phyloP scores from a whole-genome alignment of 306 rosid genomes.

The Prunus mira region DNA sequence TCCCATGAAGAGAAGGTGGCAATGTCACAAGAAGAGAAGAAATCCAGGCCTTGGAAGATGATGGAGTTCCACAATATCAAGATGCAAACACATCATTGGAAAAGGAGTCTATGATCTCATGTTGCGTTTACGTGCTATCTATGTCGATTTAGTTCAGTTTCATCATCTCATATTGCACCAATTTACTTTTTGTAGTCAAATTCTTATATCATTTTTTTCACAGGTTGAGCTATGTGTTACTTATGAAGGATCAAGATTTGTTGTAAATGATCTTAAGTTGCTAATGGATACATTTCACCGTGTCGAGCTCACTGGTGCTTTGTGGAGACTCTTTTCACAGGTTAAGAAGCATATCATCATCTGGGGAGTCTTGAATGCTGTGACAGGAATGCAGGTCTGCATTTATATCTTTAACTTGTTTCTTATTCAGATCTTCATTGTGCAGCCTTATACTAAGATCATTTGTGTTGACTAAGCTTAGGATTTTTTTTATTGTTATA shows the following conservation, averaged over 20 bases:
- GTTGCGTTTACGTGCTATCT: conserved; percentile 9
- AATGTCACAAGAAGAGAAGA: conserved; percentile 78
- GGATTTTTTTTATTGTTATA: no score
- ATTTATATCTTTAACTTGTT: background rate
- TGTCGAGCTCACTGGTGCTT: conserved; percentile 86
- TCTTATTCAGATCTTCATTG: no score
- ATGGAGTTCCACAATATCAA: conserved; percentile 96
- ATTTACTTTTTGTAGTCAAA: conserved; percentile 18
- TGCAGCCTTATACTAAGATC: no score
- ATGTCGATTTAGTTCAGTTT: conserved; percentile 58
- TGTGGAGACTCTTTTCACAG: conserved; percentile 92
- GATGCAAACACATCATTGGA: conserved; percentile 18
- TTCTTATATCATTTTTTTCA: conserved; percentile 4
- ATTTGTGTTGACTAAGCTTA: no score
- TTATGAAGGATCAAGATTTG: conserved; percentile 94
- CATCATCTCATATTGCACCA: background rate
- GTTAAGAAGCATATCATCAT: conserved; percentile 89
- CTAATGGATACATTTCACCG: conserved; percentile 56
- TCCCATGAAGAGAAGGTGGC: conserved; percentile 88
- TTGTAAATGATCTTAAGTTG: conserved; percentile 92
- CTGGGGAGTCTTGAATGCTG: conserved; percentile 98
- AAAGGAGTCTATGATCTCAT: background rate
- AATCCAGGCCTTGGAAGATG: conserved; percentile 88
- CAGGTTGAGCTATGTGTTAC: conserved; percentile 90
- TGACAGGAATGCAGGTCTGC: conserved; percentile 97